phyloP scores from a whole-genome alignment of 768 basidiomycete genomes.

The Ramaria sp. region DNA sequence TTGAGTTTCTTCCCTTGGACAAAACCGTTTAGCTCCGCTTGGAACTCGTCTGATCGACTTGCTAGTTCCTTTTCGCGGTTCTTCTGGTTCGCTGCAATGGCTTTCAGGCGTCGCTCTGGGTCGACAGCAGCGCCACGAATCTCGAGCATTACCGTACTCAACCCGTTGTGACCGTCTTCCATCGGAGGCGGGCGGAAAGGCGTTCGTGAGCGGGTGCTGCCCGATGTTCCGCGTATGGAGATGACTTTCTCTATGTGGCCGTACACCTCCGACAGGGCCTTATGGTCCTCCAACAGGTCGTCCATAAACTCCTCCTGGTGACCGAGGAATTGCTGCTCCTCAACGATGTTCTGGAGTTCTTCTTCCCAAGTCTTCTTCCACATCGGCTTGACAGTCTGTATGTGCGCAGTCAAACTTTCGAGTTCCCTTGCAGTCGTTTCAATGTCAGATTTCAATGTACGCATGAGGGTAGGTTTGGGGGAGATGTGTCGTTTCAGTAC shows the following conservation, averaged over 20 bases:
- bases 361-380: constrained; percentile 99
- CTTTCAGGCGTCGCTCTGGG: constrained; percentile 76
- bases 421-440: constrained; percentile 56
- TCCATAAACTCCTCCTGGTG: constrained; percentile 87
- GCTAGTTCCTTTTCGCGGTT: constrained; percentile 68
- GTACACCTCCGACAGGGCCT: constrained; percentile 78
- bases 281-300: constrained; percentile 87
- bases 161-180: constrained; percentile 57
- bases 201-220: constrained; percentile 24
- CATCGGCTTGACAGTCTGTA: constrained; percentile 84
- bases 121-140: constrained; percentile 77
- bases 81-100: constrained; percentile 84
- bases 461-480: constrained; percentile 66
- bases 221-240: constrained; percentile 45
- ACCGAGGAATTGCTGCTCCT: constrained; percentile 89
- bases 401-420: constrained; percentile 69
- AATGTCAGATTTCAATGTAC: constrained; percentile 63
- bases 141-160: constrained; percentile 81
- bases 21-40: constrained; percentile 76
- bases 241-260: constrained; percentile 88
- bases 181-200: constrained; percentile 49
- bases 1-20: constrained; percentile 80
- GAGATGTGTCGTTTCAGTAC: constrained; percentile 81
- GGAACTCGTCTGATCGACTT: constrained; percentile 68
- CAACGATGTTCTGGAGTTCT: constrained; percentile 91